Evolutionary conservation across 257 asterid genomes (phyloP).

Genomic region (Salvia hispanica): DNA sequence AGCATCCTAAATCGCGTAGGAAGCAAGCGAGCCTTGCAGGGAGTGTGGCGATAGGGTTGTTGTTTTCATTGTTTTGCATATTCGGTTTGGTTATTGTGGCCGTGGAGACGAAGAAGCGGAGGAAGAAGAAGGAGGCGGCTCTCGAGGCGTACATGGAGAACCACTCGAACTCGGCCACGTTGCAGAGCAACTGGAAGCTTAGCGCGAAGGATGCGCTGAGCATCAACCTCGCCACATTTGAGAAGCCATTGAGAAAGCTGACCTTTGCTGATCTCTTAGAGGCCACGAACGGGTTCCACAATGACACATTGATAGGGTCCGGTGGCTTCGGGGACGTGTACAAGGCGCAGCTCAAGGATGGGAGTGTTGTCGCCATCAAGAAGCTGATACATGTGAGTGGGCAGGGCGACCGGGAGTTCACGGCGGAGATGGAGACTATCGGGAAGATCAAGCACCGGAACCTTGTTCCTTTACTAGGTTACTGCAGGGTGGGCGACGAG

Average conservation of each 20-base stretch:
- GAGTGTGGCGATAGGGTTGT: conserved; percentile 81
- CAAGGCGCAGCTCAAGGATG: conserved; percentile 83
- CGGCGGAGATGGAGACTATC: conserved; percentile 95
- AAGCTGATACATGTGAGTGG: conserved; percentile 82
- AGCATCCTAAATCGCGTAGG: conserved; percentile 53
- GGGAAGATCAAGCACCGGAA: conserved; percentile 90
- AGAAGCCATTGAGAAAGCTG: conserved; percentile 80
- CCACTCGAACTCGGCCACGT: conserved; percentile 67
- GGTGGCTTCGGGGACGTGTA: conserved; percentile 98
- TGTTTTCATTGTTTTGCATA: conserved; percentile 79
- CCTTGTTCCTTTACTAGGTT: conserved; percentile 83
- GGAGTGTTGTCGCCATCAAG: conserved; percentile 83
- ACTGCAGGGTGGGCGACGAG: conserved; percentile 86
- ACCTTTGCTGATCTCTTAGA: conserved; percentile 91
- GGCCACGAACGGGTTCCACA: conserved; percentile 83
- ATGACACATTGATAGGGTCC: conserved; percentile 72
- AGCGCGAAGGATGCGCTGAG: conserved; percentile 76
- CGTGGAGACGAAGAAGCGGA: conserved; percentile 69
- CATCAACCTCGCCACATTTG: conserved; percentile 77
- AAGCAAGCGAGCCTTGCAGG: conserved; percentile 78
- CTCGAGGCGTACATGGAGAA: conserved; percentile 78
- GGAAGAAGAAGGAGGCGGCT: conserved; percentile 75
- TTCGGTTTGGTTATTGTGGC: conserved; percentile 70
- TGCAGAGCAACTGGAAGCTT: conserved; percentile 65
- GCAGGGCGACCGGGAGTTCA: conserved; percentile 91